Evolutionary conservation across 352 stramenopile genomes (phyloP).

Genomic region (Pythium periplocum): DNA sequence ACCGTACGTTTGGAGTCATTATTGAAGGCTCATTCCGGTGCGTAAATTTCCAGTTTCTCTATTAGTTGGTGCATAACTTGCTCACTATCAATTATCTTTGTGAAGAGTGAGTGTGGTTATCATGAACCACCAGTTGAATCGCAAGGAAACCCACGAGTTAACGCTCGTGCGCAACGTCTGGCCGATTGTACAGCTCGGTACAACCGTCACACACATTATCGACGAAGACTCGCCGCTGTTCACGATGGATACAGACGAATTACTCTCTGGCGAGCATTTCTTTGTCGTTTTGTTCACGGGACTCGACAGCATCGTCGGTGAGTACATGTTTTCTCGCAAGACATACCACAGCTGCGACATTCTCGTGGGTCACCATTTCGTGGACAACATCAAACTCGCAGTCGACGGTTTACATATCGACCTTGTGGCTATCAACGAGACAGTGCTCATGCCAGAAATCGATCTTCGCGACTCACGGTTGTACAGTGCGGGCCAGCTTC

Average conservation of each 20-base stretch:
- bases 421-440: slow-evolving; percentile 48
- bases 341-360: slow-evolving; percentile 58
- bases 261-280: slow-evolving; percentile 43
- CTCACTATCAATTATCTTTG: too few species aligned
- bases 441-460: slow-evolving; percentile 24
- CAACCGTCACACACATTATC: slow-evolving; percentile 53
- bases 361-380: slow-evolving; percentile 51
- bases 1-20: slow-evolving; percentile 39
- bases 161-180: slow-evolving; percentile 55
- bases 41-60: not conserved
- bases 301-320: slow-evolving; percentile 42
- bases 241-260: slow-evolving; percentile 31
- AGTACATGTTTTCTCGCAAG: slow-evolving; percentile 58
- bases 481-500: not conserved
- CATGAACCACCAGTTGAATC: slow-evolving; percentile 34
- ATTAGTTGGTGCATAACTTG: too few species aligned
- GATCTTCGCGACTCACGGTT: slow-evolving; percentile 25
- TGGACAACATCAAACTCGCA: slow-evolving; percentile 54
- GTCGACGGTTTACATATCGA: slow-evolving; percentile 51
- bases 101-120: slow-evolving; percentile 46
- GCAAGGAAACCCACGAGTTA: slow-evolving; percentile 47
- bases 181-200: slow-evolving; percentile 52
- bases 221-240: slow-evolving; percentile 45
- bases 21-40: slow-evolving; percentile 58
- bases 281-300: slow-evolving; percentile 56